Base-by-base conservation (phyloP, 73 alveolate species). In the Blepharisma stoltei region DNA sequence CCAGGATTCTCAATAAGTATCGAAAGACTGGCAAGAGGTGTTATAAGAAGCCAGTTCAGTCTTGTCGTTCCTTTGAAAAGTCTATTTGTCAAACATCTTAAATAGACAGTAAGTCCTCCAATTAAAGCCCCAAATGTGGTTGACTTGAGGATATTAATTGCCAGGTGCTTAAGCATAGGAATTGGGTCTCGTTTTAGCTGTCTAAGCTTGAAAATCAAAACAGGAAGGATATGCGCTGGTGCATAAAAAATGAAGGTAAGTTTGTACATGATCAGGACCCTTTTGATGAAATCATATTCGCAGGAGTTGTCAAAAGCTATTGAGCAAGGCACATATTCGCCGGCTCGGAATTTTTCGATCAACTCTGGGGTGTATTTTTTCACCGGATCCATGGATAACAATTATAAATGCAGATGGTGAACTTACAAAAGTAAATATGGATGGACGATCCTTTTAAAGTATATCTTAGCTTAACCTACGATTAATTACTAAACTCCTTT, bases 1-100 rank as follows among this genome's bases (percentile, higher is more conserved):
- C 75, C 66, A 53, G 52, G 78, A 11, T 87, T 68, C 67, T 83
- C 90, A 60, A 60, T 20, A 25, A 60, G 23, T 18, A 60, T 60
- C 2, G 37, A 14, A 14, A 60, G 48, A 60, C 46, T 14, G 0
- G 48, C 14, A 0, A 60, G 5, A 25, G 23, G 14, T 25, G 46
- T 38, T 18, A 25, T 18, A 0, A 60, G 3, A 14, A 25, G 18
- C 37, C 45, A 60, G 4, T 14, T 60, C 5, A 60, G 3, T 2
- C 46, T n/a, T 1, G 37, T 20, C 0, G 73, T 25, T n/a, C 73
- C 73, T 20, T 25, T 25, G 5, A 60, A 60, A 60, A 60, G 37
- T 38, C 23, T n/a, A 4, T 14, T n/a, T 25, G 45, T 14, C 46
- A 8, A 9, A 47, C 73, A 60, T 9, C 14, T 14, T 4, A 38